Evolutionary conservation across 768 basidiomycete genomes (phyloP), one percentile per base, ranked within the genome.

Genomic region (Trametes maxima): DNA sequence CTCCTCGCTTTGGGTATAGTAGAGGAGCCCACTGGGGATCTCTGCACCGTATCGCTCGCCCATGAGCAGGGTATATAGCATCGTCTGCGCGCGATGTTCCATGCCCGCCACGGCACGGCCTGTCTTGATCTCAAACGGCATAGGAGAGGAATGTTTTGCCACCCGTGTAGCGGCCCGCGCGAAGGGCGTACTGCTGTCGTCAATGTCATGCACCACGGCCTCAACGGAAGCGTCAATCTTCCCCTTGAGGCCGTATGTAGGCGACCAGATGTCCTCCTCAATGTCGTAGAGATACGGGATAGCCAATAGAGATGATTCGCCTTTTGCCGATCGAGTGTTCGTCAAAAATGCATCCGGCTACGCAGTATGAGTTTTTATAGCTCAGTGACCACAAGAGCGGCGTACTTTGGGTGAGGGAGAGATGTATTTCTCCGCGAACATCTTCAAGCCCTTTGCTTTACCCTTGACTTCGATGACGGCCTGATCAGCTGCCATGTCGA

Each of bases 211-310:
- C 45, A 94, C 80, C 35, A 85, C 72, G 0, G 85, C 85, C 63
- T 91, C 80, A 2, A 98, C 85, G 1, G 90, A 94, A 1, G 91
- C 96, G 67, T 99, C 97, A 21, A 98, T 78, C 75, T 98, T 98
- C 22, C 97, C 97, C 72, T 95, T 96, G 37, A 99, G 78, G 1
- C 97, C 97, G 68, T 92, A 96, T 2, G 85, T 89, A 0, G 97
- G 96, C 0, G 94, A 95, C 90, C 93, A 97, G 65, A 99, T 96
- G 65, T 98, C 95, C 71, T 99, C 97, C 77, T 99, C 97, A 43
- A 96, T 82, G 59, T 94, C 95, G 63, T 93, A 83, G 5, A 97
- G 74, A 28, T 87, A 78, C 5, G 84, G 78, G 49, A 99, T 86
- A 0, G 92, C 90, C 0, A 97, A 79, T 11, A 82, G 75, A 1